A percentile compares a stretch with the other conserved stretches of the same genome.
These are phyloP conservation scores for Hypericum perforatum DNA, from an alignment of 345 rosid species.

Conservation along the genomic window DNA sequence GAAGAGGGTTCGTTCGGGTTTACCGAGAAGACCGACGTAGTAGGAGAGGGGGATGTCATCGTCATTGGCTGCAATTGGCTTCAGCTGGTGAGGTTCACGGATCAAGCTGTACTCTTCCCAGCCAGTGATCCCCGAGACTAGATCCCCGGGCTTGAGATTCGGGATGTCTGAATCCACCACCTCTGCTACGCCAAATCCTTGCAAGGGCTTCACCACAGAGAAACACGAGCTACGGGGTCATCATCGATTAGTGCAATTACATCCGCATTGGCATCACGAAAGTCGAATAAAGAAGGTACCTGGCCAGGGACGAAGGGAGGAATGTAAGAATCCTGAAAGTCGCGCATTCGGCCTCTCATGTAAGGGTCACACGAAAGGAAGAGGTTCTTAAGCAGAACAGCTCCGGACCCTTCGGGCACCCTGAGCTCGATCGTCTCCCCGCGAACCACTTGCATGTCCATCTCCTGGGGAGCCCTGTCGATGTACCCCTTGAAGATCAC, in stretches of 20 bases:
- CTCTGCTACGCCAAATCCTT: conserved; percentile 64
- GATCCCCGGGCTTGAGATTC: conserved; percentile 43
- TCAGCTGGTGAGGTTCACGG: conserved; percentile 25
- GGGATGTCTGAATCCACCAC: conserved; percentile 58
- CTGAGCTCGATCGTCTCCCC: conserved; percentile 19
- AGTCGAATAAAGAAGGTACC: conserved; percentile 10
- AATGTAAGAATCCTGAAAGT: conserved; percentile 26
- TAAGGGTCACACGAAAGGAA: conserved; percentile 50
- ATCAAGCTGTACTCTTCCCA: conserved; percentile 81
- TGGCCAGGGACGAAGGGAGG: conserved; percentile 35
- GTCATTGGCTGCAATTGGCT: conserved; percentile 34
- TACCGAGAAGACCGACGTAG: conserved; percentile 73
- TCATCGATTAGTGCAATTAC: background rate
- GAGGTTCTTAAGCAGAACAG: conserved; percentile 41
- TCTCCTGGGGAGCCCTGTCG: conserved; percentile 33
- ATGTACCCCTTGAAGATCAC: conserved; percentile 40
- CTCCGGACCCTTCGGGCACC: conserved; percentile 30
- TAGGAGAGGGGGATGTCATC: conserved; percentile 52
- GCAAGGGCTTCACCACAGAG: conserved; percentile 33
- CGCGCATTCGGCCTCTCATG: conserved; percentile 46
- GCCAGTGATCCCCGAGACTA: conserved; percentile 46
- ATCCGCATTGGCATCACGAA: background rate
- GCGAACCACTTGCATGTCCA: conserved; percentile 39
- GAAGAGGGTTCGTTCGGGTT: background rate
- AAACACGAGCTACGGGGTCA: background rate